A percentile compares a stretch with the other conserved stretches of the same genome.
phyloP scores from a whole-genome alignment of 495 filamentous ascomycete genomes.

The Cudoniella acicularis region DNA sequence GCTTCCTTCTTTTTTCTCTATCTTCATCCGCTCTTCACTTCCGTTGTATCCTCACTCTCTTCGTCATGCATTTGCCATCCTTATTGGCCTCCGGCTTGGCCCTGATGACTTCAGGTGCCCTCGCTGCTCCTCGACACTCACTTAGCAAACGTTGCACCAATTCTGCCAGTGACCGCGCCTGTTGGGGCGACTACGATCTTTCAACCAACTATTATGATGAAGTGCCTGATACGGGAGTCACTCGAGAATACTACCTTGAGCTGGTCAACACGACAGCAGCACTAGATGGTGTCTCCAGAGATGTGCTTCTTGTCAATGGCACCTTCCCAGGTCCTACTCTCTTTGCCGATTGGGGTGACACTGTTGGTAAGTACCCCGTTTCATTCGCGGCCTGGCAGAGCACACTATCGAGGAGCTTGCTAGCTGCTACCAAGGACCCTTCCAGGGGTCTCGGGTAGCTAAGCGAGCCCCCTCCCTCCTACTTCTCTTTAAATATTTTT shows the following conservation, averaged over 20 bases:
- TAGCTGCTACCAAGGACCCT: no score
- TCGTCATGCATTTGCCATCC: conserved; percentile 13
- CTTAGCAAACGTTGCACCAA: conserved; percentile 16
- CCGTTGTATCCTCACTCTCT: neutral
- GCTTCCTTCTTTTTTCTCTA: neutral
- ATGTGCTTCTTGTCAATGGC: conserved; percentile 27
- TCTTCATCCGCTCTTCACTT: neutral
- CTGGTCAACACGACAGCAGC: conserved; percentile 39
- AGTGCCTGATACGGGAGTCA: conserved; percentile 45
- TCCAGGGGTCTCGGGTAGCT: no score
- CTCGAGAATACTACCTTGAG: conserved; percentile 32
- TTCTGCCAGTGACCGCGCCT: conserved; percentile 9
- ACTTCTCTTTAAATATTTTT: no score
- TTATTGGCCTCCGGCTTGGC: conserved; percentile 7
- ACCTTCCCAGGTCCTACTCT: conserved; percentile 27
- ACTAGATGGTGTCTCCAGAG: conserved; percentile 43
- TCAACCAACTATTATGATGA: conserved; percentile 49
- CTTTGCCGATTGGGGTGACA: conserved; percentile 37
- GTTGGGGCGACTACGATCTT: conserved; percentile 46
- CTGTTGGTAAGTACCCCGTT: conserved; percentile 21
- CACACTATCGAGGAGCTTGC: no score
- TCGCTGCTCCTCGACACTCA: neutral
- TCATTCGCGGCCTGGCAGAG: no score
- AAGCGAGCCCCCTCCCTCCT: no score
- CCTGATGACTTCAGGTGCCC: conserved; percentile 1